Base-by-base conservation (phyloP, 768 basidiomycete genomes). In the Rhodotorula kratochvilovae region DNA sequence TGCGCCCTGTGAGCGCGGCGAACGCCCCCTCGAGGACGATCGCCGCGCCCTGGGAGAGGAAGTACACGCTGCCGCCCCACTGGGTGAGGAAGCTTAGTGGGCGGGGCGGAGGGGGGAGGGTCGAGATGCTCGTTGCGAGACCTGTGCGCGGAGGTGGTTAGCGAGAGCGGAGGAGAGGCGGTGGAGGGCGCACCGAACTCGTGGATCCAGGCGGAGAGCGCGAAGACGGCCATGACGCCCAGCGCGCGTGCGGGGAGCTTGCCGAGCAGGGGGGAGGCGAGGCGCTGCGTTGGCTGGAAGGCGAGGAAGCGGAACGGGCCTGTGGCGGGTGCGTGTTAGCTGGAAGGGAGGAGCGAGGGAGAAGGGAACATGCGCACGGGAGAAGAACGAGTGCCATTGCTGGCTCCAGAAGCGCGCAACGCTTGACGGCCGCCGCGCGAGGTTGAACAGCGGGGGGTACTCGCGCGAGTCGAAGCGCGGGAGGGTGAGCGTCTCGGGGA, bases 241-340 rank as follows among this genome's bases (percentile, higher is more conserved):
- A 45, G 17, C 0, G 61, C 45, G n/a, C 67, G 45, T 0, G 46
- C 62, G 33, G 31, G 33, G 15, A 21, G n/a, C 50, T 58, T 66
- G 45, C 67, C 67, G 8, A 57, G 33, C 43, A 48, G 4, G 5
- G 55, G 61, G 27, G 45, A 2, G 15, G 51, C 0, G 31, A 73
- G 29, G 2, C 63, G 63, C 27, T 58, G 53, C 11, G 43, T 27
- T 6, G 67, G 72, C 31, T 66, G 48, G 63, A 63, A 68, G 7
- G 59, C 72, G 55, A 73, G 67, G 60, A 73, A 68, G 36, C 63
- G 67, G 67, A 73, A 73, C 2, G 72, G 67, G 7, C 61, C 70
- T 71, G 50, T 21, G 10, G 6, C 12, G 8, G 27, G 12, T 8
- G 17, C 48, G 16, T 23, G 51, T 5, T 5, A 13, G 16, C 12